Evolutionary conservation across 306 rosid genomes (phyloP).

Genomic region (Prosopis cineraria): DNA sequence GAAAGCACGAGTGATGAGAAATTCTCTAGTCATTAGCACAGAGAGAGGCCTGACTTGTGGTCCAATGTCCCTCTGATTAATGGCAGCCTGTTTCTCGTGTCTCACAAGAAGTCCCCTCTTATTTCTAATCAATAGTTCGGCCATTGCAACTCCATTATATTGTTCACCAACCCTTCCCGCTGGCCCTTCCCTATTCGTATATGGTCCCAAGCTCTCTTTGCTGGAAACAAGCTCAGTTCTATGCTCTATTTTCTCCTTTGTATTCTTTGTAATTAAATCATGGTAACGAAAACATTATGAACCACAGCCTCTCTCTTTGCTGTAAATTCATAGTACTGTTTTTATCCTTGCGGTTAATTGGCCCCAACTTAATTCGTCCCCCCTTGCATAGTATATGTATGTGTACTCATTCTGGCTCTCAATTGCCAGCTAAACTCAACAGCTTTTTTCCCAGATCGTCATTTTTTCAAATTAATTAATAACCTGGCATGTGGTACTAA

Average conservation of each 20-base stretch:
- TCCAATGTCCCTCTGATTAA: too few species aligned
- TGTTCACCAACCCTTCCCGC: conserved; percentile 27
- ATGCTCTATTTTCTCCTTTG: conserved; percentile 16
- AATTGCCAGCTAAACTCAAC: conserved; percentile 1
- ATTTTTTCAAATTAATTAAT: neutral
- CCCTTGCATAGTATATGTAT: neutral
- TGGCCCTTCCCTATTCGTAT: neutral
- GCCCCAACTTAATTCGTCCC: conserved; percentile 5
- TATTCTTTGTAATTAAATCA: neutral
- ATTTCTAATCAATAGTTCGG: conserved; percentile 22
- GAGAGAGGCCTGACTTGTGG: conserved; percentile 25
- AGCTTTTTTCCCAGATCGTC: neutral
- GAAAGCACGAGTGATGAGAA: conserved; percentile 30
- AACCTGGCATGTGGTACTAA: neutral
- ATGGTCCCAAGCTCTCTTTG: neutral
- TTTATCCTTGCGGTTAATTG: neutral
- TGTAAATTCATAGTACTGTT: neutral
- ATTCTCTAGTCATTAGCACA: conserved; percentile 28
- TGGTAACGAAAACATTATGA: conserved; percentile 23
- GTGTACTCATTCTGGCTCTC: neutral
- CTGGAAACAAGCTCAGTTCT: conserved; percentile 12
- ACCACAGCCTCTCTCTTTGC: neutral
- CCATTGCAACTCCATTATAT: conserved; percentile 30
- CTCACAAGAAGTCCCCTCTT: neutral
- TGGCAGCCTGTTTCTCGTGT: conserved; percentile 24